Conservation (phyloP, 305 asterid species). For the Striga hermonthica region DNA sequence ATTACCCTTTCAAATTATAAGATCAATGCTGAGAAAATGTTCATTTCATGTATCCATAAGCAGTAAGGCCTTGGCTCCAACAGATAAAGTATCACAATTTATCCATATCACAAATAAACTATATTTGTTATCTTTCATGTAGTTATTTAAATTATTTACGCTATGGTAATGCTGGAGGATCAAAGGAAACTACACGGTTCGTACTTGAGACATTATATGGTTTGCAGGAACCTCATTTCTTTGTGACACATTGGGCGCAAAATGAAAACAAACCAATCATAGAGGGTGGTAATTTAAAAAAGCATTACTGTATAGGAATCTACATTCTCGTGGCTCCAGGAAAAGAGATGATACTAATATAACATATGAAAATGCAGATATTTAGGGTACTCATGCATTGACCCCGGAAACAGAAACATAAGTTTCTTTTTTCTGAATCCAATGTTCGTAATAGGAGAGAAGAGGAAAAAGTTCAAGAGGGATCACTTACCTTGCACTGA, state of each 20-base stretch:
- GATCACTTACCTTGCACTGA: slow-evolving; percentile 75
- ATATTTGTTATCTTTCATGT: not conserved
- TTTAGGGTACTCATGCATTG: slow-evolving; percentile 13
- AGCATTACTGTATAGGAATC: slow-evolving; percentile 6
- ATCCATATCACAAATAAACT: not conserved
- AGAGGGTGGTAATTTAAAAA: not conserved
- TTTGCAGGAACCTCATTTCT: slow-evolving; percentile 10
- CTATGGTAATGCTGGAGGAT: slow-evolving; percentile 4
- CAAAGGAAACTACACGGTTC: not conserved
- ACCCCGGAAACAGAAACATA: slow-evolving; percentile 24
- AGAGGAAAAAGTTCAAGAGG: slow-evolving; percentile 29
- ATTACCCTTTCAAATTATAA: slow-evolving; percentile 22
- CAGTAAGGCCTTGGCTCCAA: not conserved
- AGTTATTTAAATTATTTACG: not conserved
- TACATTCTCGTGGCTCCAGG: slow-evolving; percentile 2
- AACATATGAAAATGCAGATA: not conserved
- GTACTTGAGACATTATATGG: not conserved
- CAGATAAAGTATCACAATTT: not conserved
- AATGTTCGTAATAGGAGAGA: slow-evolving; percentile 20
- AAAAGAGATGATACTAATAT: slow-evolving; percentile 5
- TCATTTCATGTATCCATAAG: slow-evolving; percentile 13
- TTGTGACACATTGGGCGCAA: slow-evolving; percentile 7
- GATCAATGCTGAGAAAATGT: not conserved
- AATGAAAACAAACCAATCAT: slow-evolving; percentile 16
- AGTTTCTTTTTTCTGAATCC: slow-evolving; percentile 13